Base-by-base conservation (phyloP, 768 basidiomycete genomes). In the Pleurotus platypus region DNA sequence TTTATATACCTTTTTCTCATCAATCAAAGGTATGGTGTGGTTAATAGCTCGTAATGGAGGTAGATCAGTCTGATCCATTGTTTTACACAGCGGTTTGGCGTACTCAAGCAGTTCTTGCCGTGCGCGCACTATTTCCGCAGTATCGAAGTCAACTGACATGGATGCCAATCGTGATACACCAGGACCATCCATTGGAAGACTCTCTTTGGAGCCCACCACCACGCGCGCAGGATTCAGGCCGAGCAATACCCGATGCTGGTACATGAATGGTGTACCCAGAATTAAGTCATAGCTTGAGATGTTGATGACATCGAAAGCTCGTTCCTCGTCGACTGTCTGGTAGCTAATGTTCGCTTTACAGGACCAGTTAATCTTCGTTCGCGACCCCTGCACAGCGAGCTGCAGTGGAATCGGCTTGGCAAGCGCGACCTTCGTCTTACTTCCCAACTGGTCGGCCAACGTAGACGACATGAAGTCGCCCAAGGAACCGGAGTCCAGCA, bases 31-130 rank as follows among this genome's bases (percentile, higher is more conserved):
- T 1, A 81, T 78, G 0, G 54, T 45, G 55, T 80, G 76, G 57
- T 80, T 79, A 2, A 80, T 72, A 0, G 57, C 73, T 1, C 71
- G 37, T 2, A 76, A 48, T 0, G 75, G 77, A 0, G 79, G 78
- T 7, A 76, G 48, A 0, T 64, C 65, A 0, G 69, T 72, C 7
- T 74, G 69, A 7, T 50, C 58, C 0, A 64, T 67, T 8, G 60
- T 55, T 45, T 63, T 64, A 48, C 67, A 75, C 1, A 70, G 42
- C 0, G 64, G 63, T 18, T 53, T 27, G 0, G 69, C 64, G 56
- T 73, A 67, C 27, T 63, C 43, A 0, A 46, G 38, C 1, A 73
- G 51, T 18, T 64, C 43, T 22, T 62, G 3, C 0, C 66, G 42
- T 6, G 58, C 58, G n/a, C 51, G 13, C 0, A 65, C 57, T 2